A percentile compares a stretch with the other conserved stretches of the same genome.
Evolutionary conservation across 1,139 yeast species (phyloP).

Genomic region (Sugiyamaella neomexicana): DNA sequence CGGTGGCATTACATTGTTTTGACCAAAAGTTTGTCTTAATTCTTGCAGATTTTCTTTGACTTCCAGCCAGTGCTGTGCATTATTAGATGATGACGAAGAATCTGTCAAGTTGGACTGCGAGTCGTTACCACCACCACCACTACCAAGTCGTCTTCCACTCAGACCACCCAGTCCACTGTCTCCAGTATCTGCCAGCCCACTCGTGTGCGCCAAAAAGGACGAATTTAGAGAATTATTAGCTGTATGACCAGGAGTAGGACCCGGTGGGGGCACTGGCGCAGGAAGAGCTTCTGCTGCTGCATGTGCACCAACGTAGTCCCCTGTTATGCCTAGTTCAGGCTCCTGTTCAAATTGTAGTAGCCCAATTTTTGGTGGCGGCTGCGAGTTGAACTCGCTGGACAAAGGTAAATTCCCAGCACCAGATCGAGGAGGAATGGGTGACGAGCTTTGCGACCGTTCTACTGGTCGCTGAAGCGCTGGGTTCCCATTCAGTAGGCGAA

Average conservation of each 20-base stretch:
- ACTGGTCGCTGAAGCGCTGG: background rate
- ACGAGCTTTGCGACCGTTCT: background rate
- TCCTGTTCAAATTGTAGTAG: slow-evolving; percentile 11
- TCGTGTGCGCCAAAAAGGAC: slow-evolving; percentile 2
- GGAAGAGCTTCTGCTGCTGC: background rate
- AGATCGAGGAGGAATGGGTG: background rate
- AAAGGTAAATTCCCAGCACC: background rate
- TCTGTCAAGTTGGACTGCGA: background rate
- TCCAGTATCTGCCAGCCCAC: slow-evolving; percentile 7
- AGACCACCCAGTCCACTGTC: slow-evolving; percentile 7
- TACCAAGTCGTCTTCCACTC: background rate
- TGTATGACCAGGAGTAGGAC: slow-evolving; percentile 11
- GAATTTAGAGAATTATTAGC: slow-evolving; percentile 1
- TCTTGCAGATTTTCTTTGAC: slow-evolving; percentile 29
- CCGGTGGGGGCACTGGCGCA: slow-evolving; percentile 11
- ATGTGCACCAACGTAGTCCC: no score
- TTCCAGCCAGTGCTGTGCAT: slow-evolving; percentile 27
- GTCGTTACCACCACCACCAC: background rate
- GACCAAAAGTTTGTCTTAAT: slow-evolving; percentile 25
- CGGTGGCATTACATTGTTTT: slow-evolving; percentile 18
- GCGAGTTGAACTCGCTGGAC: background rate
- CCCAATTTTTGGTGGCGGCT: slow-evolving; percentile 13
- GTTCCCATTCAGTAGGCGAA: background rate
- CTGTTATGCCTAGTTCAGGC: background rate
- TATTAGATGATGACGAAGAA: background rate